Base-by-base conservation (phyloP, 768 basidiomycete species). In the Naganishia friedmannii region DNA sequence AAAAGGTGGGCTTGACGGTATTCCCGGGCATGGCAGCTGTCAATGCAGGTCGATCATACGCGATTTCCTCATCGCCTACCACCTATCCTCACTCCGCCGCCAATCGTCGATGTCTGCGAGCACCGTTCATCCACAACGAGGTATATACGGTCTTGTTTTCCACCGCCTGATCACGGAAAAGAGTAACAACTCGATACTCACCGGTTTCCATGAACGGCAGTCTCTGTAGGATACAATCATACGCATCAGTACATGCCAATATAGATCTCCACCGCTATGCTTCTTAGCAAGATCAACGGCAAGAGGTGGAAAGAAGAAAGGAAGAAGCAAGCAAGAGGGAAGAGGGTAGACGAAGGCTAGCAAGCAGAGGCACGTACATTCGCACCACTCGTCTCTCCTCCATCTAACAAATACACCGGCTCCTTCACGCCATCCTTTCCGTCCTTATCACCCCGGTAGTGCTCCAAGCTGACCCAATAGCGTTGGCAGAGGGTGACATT, bases 331-430 rank as follows among this genome's bases (percentile, higher is more conserved):
- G 34, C 6, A 37, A 12, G 12, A 37, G 37, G 19, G 21, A 29
- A 23, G 21, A 34, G 39, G 10, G 15, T 2, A 42, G 15, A 15
- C 42, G 9, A 5, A 8, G 15, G 15, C 9, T 42, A n/a, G 48
- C 6, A 7, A 51, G 48, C 3, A 45, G 17, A 17, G 29, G 7
- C 10, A 45, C 60, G 15, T 34, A 63, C 60, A 63, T 76, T 77
- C 34, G 54, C 87, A 23, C 92, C 95, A 72, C 86, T 89, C 3
- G 92, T 95, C 82, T 97, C 95, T 19, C 95, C 95, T 0, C 92
- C 92, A 79, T 97, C 95, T 26, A 97, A 82, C 1, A 97, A 87
- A 74, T 92, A 89, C 26, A 97, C 91, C 0, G 94, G 95, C 1
- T 88, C 88, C 87, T 37, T 37, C 34, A 12, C 34, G 34, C 34